These are phyloP conservation scores for Calcarisporium arbuscula DNA, from an alignment of 2,329 filamentous ascomycete genomes.

Conservation along the genomic window DNA sequence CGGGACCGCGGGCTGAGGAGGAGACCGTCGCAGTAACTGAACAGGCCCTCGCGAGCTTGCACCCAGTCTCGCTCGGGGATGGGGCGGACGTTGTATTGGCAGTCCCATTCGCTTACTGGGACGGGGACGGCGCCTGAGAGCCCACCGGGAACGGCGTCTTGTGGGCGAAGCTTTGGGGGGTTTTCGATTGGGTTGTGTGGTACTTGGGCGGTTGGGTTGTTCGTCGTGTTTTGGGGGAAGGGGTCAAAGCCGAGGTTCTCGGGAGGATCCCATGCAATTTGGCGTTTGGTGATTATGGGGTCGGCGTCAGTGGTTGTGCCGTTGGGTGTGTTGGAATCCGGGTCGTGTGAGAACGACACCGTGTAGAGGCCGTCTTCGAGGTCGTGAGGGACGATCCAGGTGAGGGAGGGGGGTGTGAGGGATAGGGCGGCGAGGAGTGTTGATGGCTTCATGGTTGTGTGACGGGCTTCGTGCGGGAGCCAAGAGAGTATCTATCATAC, in stretches of 20 bases:
- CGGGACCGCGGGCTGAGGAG: neutral
- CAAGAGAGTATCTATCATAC: no score
- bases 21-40: slow-evolving; percentile 3
- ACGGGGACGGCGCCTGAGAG: neutral
- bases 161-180: neutral
- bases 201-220: no score
- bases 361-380: slow-evolving; percentile 5
- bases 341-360: slow-evolving; percentile 1
- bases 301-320: neutral
- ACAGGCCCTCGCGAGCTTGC: neutral
- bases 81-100: neutral
- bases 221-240: neutral
- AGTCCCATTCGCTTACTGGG: neutral
- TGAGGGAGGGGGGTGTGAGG: no score
- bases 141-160: neutral
- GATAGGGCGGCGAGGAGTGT: no score
- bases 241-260: neutral
- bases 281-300: neutral
- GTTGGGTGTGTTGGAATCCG: neutral
- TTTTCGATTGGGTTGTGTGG: neutral
- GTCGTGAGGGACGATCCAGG: slow-evolving; percentile 3
- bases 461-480: no score
- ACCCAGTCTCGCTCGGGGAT: neutral
- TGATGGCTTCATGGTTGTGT: no score
- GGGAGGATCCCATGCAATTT: neutral